Evolutionary conservation across 495 filamentous ascomycete genomes (phyloP).

Genomic region (Hypoxylon fuscum): DNA sequence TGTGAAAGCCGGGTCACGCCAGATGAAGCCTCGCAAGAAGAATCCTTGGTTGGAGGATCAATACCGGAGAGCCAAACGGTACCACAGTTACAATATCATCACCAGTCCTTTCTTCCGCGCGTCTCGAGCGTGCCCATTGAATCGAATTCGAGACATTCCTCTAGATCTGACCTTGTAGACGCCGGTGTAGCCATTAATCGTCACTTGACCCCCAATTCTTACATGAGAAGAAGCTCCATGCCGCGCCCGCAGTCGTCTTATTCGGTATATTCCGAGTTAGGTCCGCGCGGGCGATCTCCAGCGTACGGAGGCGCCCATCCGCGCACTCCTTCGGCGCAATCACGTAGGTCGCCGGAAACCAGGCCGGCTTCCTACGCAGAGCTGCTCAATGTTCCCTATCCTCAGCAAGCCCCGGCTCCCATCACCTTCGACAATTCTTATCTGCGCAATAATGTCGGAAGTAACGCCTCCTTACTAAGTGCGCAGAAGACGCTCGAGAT

Average conservation of each 20-base stretch:
- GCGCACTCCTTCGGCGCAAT: constrained; percentile 69
- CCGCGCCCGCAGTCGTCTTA: constrained; percentile 76
- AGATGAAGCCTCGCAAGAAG: constrained; percentile 52
- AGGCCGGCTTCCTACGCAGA: constrained; percentile 86
- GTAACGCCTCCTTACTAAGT: constrained; percentile 87
- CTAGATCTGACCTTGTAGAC: constrained; percentile 57
- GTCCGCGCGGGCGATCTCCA: constrained; percentile 67
- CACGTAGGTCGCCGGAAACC: constrained; percentile 75
- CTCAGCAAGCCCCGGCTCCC: constrained; percentile 80
- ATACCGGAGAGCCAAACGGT: constrained; percentile 50
- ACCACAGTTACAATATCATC: constrained; percentile 66
- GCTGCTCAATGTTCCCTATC: constrained; percentile 86
- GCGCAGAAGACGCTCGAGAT: constrained; percentile 93
- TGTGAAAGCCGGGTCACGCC: constrained; percentile 51
- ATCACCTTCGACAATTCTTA: constrained; percentile 79
- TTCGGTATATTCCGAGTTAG: constrained; percentile 73
- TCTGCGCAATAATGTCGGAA: constrained; percentile 79
- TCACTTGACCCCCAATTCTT: constrained; percentile 65
- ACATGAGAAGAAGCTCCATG: constrained; percentile 61
- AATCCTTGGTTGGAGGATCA: constrained; percentile 51
- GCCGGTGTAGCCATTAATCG: constrained; percentile 57
- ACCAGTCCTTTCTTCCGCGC: constrained; percentile 55
- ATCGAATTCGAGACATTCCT: constrained; percentile 51
- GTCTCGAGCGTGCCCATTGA: constrained; percentile 50
- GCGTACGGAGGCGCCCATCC: constrained; percentile 55